Conservation (phyloP, 805 yeast species). For the Suhomyces canberraensis region DNA sequence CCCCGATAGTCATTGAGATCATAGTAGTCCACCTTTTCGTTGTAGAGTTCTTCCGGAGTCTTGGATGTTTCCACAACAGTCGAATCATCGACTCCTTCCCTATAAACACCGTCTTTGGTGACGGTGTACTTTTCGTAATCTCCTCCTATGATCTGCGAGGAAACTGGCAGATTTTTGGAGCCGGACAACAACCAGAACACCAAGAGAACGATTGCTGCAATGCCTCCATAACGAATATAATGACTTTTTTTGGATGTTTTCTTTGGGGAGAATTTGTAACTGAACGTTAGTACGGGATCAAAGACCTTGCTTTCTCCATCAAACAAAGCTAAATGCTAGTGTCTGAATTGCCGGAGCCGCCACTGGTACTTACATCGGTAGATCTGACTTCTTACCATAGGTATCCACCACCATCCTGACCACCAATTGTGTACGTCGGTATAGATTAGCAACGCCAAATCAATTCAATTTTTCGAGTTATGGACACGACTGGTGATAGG, state of each 20-base stretch:
- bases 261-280: conserved; percentile 15
- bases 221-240: not conserved
- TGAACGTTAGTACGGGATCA: conserved; percentile 4
- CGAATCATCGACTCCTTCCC: not conserved
- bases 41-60: conserved; percentile 33
- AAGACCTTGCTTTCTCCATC: not conserved
- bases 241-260: conserved; percentile 5
- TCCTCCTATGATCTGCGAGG: conserved; percentile 4
- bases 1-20: conserved; percentile 62
- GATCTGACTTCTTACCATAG: conserved; percentile 44
- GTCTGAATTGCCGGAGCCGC: not conserved
- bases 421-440: not conserved
- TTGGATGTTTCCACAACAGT: conserved; percentile 3
- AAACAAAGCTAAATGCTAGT: not conserved
- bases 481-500: not conserved
- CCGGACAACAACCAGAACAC: conserved; percentile 10
- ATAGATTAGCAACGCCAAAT: not conserved
- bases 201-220: conserved; percentile 4
- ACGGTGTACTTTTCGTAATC: conserved; percentile 25
- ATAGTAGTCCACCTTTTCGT: conserved; percentile 53
- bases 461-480: not conserved
- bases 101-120: conserved; percentile 30
- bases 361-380: conserved; percentile 39
- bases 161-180: not conserved
- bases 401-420: conserved; percentile 22